Percentiles rank a stretch among this genome's conserved stretches.
phyloP scores from a whole-genome alignment of 768 basidiomycete species.

The Suillus occidentalis region DNA sequence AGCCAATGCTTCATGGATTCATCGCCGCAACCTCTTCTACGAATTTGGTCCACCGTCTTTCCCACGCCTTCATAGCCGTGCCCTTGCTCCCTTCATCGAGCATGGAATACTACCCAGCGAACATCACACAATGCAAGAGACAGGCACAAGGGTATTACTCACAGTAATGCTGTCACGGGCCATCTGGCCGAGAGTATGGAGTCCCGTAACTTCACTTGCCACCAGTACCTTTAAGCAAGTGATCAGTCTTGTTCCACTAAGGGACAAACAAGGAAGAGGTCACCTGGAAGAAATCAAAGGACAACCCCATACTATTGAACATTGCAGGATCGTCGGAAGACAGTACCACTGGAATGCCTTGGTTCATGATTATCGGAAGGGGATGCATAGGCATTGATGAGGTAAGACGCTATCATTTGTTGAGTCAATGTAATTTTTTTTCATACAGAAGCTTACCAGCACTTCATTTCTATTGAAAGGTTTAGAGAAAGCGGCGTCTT shows the following conservation, averaged over 20 bases:
- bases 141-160: background rate
- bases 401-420: constrained; percentile 54
- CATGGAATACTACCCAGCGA: constrained; percentile 46
- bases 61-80: constrained; percentile 42
- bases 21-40: constrained; percentile 34
- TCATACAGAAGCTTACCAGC: constrained; percentile 40
- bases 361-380: constrained; percentile 62
- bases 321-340: constrained; percentile 73
- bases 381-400: constrained; percentile 79
- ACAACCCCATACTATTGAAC: constrained; percentile 73
- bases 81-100: constrained; percentile 47
- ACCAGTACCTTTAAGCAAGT: constrained; percentile 48
- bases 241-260: background rate
- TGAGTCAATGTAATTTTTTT: background rate
- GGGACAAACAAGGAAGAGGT: constrained; percentile 9
- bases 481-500: background rate
- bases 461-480: constrained; percentile 58
- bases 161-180: constrained; percentile 67
- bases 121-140: constrained; percentile 8
- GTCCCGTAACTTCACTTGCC: constrained; percentile 61
- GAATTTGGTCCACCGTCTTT: constrained; percentile 46
- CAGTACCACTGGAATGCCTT: constrained; percentile 68
- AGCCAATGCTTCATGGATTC: constrained; percentile 18
- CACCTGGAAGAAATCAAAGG: constrained; percentile 76
- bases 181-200: constrained; percentile 56